These are phyloP conservation scores for Ceratocystis lukuohia DNA, from an alignment of 2,329 filamentous ascomycete species.

Conservation along the genomic window DNA sequence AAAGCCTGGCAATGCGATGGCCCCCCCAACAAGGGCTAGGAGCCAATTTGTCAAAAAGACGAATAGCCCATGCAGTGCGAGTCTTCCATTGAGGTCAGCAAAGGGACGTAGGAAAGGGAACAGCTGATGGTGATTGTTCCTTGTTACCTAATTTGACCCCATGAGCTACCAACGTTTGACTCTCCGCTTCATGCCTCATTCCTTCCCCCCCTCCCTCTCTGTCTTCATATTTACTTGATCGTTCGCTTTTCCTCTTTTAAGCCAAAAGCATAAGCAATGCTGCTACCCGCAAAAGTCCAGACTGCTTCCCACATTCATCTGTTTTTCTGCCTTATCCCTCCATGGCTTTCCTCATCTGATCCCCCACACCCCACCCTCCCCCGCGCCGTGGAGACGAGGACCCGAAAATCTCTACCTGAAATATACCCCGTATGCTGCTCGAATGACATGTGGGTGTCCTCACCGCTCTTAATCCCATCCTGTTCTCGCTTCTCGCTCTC, in stretches of 20 bases:
- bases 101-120: not conserved
- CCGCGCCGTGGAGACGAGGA: too few species aligned
- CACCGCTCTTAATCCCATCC: not conserved
- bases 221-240: not conserved
- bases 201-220: not conserved
- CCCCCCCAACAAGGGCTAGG: not conserved
- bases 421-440: too few species aligned
- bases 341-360: not conserved
- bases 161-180: not conserved
- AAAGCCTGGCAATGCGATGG: too few species aligned
- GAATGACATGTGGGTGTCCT: too few species aligned
- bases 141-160: not conserved
- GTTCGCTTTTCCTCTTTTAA: too few species aligned
- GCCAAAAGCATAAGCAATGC: not conserved
- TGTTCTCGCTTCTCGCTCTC: not conserved
- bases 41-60: not conserved
- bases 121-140: not conserved
- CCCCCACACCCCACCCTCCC: not conserved
- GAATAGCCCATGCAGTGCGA: conserved; percentile 4
- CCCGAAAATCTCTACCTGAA: too few species aligned
- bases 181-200: not conserved
- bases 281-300: not conserved
- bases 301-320: not conserved
- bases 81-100: not conserved
- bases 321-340: not conserved